phyloP scores from a whole-genome alignment of 2,329 filamentous ascomycete species.

The Pseudogymnoascus verrucosus region DNA sequence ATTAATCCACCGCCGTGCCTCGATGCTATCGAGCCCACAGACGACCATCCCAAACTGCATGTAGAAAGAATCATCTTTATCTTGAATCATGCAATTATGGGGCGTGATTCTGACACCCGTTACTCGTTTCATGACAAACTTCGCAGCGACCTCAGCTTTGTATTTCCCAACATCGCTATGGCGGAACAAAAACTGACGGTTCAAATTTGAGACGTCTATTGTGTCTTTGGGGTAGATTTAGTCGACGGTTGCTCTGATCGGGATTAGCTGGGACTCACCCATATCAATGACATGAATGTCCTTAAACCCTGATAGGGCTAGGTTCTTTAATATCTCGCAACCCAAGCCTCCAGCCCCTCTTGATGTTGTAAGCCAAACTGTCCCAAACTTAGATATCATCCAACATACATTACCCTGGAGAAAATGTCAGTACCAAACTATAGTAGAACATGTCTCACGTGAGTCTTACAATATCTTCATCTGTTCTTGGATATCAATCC shows the following conservation, averaged over 20 bases:
- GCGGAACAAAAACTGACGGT: conserved; percentile 94
- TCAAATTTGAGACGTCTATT: conserved; percentile 96
- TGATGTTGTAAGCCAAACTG: conserved; percentile 8
- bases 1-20: conserved; percentile 98
- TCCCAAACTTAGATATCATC: background rate
- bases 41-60: conserved; percentile 93
- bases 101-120: conserved; percentile 88
- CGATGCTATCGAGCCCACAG: conserved; percentile 92
- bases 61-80: conserved; percentile 94
- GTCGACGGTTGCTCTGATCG: background rate
- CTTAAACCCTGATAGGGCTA: conserved; percentile 91
- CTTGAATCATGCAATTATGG: conserved; percentile 91
- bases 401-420: conserved; percentile 33
- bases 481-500: conserved; percentile 44
- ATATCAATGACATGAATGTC: conserved; percentile 99
- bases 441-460: conserved; percentile 1
- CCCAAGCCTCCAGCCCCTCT: conserved; percentile 91
- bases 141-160: conserved; percentile 88
- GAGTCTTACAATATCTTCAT: conserved; percentile 62
- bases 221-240: conserved; percentile 54
- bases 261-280: conserved; percentile 46
- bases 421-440: conserved; percentile 24
- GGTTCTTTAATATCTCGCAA: conserved; percentile 93
- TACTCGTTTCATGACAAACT: conserved; percentile 83
- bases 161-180: conserved; percentile 83